Evolutionary conservation across 2,329 filamentous ascomycete genomes (phyloP).

Genomic region (Colletotrichum chlorophyti): DNA sequence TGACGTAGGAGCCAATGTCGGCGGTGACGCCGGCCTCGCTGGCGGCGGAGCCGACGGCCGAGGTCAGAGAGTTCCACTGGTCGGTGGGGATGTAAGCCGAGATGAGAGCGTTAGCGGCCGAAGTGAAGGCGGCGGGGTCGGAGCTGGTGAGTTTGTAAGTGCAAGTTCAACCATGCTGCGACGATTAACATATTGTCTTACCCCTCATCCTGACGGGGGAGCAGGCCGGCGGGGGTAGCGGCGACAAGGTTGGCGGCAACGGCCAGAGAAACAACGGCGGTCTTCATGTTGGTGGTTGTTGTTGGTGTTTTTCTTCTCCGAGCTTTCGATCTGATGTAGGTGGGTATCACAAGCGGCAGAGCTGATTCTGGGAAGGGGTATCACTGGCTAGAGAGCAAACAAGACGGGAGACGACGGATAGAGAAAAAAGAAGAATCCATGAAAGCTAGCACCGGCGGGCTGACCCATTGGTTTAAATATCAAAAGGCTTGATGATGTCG

Average conservation of each 20-base stretch:
- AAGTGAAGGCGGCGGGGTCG: conserved; percentile 32
- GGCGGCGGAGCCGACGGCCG: conserved; percentile 36
- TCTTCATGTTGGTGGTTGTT: conserved; percentile 6
- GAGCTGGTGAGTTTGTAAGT: conserved; percentile 19
- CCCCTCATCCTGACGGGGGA: conserved; percentile 11
- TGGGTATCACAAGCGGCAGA: conserved; percentile 3
- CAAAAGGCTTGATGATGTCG: conserved; percentile 13
- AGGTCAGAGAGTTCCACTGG: conserved; percentile 32
- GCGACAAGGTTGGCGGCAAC: conserved; percentile 16
- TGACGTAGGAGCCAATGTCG: conserved; percentile 34
- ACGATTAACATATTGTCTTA: conserved; percentile 7
- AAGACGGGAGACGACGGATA: neutral
- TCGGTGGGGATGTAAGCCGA: conserved; percentile 37
- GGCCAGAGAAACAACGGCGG: conserved; percentile 13
- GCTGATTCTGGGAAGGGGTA: neutral
- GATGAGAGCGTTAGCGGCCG: conserved; percentile 36
- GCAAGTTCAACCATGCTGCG: neutral
- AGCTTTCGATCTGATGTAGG: neutral
- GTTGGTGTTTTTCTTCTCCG: neutral
- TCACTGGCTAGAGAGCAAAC: conserved; percentile 14
- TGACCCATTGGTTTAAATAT: conserved; percentile 16
- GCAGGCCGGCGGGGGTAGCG: conserved; percentile 14
- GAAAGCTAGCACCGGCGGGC: neutral
- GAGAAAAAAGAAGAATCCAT: neutral
- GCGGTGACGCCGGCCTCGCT: conserved; percentile 35